phyloP scores from a whole-genome alignment of 495 filamentous ascomycete genomes.

The Tuber calosporum region DNA sequence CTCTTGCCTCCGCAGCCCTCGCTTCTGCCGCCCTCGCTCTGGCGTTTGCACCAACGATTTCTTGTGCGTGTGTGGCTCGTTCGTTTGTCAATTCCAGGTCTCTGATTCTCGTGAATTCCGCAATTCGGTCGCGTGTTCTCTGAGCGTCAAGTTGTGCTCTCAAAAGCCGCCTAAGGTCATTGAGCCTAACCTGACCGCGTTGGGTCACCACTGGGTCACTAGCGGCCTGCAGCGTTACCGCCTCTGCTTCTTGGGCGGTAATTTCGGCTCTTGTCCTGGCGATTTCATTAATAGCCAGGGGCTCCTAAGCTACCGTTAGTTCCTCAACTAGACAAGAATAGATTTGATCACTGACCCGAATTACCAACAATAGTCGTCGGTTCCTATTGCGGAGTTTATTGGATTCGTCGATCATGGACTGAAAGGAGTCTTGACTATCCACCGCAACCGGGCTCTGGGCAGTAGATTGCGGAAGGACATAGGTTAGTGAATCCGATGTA shows the following conservation, averaged over 20 bases:
- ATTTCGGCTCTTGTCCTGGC: not conserved
- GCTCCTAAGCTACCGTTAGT: not conserved
- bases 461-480: not conserved
- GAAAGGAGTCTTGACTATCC: not conserved
- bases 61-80: too few species aligned
- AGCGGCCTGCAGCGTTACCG: too few species aligned
- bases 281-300: not conserved
- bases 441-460: not conserved
- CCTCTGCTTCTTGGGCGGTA: not conserved
- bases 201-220: not conserved
- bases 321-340: not conserved
- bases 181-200: not conserved
- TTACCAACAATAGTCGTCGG: not conserved
- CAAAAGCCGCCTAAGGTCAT: not conserved
- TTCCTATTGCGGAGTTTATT: not conserved
- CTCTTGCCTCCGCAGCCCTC: too few species aligned
- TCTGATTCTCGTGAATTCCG: too few species aligned
- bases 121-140: too few species aligned
- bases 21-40: too few species aligned
- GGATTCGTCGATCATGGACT: not conserved
- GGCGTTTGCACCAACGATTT: too few species aligned
- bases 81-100: too few species aligned
- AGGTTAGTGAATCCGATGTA: not conserved
- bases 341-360: not conserved
- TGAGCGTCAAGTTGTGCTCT: too few species aligned